Base-by-base conservation (phyloP, 495 filamentous ascomycete species). In the Aspergillus carlsbadensis region DNA sequence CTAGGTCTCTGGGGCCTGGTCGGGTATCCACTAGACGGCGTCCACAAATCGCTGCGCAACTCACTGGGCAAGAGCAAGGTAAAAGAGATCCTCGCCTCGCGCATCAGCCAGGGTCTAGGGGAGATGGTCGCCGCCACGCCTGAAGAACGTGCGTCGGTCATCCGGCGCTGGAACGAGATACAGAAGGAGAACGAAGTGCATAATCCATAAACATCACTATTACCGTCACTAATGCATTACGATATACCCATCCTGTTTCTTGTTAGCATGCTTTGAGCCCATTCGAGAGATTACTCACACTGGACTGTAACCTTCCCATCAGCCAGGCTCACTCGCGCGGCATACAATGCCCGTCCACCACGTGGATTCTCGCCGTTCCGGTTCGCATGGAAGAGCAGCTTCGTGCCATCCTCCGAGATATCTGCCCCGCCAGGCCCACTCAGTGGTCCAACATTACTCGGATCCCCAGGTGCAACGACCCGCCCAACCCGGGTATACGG, bases 11-110 rank as follows among this genome's bases (percentile, higher is more conserved):
- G 83, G 79, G 80, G 82, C 0, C 63, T 92, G 13, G 85, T 85
- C 0, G 88, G 86, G 5, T 92, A 91, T 59, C 80, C 87, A 4
- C 82, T 90, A 73, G 83, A 86, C 54, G 91, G 91, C 2, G 73
- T 93, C 2, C 86, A 90, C 68, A 86, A 87, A 42, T 85, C 90
- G 60, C 75, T 92, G 18, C 80, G 85, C 31, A 87, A 81, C 26
- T 62, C 80, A 24, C 80, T 89, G 55, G 81, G 84, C 15, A 77
- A 77, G 22, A 85, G 79, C 52, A 83, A 84, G 40, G 72, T 84
- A 13, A 88, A 85, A 55, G 89, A 91, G 51, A 89, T 92, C 45
- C 77, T 90, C 34, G 78, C 87, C 1, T 82, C 88, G 22, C 79
- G 90, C 5, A 87, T 88, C 24, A 69, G 82, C 11, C 88, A 93